Percentiles rank a stretch among this genome's conserved stretches.
Conservation (phyloP, 2,329 filamentous ascomycete genomes). For the Rhynchosporium agropyri region DNA sequence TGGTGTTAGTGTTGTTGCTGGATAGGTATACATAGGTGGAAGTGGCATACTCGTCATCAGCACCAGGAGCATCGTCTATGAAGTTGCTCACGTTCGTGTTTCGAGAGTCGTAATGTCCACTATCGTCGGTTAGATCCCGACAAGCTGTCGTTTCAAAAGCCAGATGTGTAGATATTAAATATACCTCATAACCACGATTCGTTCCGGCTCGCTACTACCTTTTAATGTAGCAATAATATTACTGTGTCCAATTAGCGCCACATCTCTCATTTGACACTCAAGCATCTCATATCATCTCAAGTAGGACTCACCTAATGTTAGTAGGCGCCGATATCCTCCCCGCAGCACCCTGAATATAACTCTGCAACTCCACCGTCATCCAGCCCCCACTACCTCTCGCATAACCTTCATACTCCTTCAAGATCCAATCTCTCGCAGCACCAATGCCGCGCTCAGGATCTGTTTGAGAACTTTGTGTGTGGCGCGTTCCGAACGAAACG, state of each 20-base stretch:
- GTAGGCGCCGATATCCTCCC: conserved; percentile 53
- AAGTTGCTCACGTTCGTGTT: conserved; percentile 55
- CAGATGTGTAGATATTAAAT: neutral
- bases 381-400: conserved; percentile 52
- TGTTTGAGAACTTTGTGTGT: conserved; percentile 57
- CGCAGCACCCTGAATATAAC: conserved; percentile 54
- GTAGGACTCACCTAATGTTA: conserved; percentile 43
- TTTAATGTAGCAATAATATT: conserved; percentile 56
- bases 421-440: conserved; percentile 60
- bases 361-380: conserved; percentile 53
- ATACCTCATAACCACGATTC: conserved; percentile 40
- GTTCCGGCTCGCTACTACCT: conserved; percentile 51
- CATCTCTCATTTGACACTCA: neutral
- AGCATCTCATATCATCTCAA: neutral
- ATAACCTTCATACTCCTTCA: conserved; percentile 51
- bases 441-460: conserved; percentile 55
- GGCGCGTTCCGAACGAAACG: conserved; percentile 58
- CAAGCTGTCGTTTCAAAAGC: neutral
- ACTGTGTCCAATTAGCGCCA: conserved; percentile 33
- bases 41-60: conserved; percentile 52
- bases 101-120: conserved; percentile 59
- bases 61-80: conserved; percentile 55
- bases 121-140: conserved; percentile 41
- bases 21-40: neutral
- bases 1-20: neutral